Evolutionary conservation across 176 grass and related monocot species (phyloP).

Genomic region (Oryza glaberrima): DNA sequence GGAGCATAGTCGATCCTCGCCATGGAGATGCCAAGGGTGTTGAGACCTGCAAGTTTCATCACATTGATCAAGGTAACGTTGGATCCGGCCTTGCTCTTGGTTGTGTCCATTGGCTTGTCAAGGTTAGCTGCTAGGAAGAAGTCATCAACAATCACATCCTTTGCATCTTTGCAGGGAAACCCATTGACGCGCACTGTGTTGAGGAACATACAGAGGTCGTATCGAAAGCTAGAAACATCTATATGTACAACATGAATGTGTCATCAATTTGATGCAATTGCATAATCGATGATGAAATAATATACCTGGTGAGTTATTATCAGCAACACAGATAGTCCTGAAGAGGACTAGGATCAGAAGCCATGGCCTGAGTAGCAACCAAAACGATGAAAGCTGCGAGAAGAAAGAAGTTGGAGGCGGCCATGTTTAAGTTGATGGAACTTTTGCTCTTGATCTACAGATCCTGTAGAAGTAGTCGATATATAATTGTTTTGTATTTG

Average conservation of each 20-base stretch:
- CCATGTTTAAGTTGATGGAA: no score
- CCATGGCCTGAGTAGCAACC: not conserved
- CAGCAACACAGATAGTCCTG: not conserved
- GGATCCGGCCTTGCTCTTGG: not conserved
- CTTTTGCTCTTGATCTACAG: no score
- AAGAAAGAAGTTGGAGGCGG: not conserved
- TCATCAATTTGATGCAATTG: no score
- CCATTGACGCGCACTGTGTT: no score
- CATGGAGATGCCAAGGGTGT: slow-evolving; percentile 28
- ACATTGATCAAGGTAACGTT: slow-evolving; percentile 25
- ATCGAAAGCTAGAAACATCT: no score
- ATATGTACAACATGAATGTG: no score
- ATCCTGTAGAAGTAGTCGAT: no score
- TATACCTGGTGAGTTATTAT: not conserved
- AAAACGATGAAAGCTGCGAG: not conserved
- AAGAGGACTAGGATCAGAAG: not conserved
- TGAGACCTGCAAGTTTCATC: not conserved
- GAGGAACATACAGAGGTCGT: no score
- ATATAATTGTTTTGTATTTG: no score
- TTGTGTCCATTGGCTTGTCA: not conserved
- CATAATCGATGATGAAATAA: no score
- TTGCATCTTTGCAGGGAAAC: not conserved
- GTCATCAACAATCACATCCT: not conserved
- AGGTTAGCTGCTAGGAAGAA: not conserved
- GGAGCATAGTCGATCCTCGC: slow-evolving; percentile 25